These are phyloP conservation scores for Suillus luteus DNA, from an alignment of 768 basidiomycete genomes.

Conservation along the genomic window DNA sequence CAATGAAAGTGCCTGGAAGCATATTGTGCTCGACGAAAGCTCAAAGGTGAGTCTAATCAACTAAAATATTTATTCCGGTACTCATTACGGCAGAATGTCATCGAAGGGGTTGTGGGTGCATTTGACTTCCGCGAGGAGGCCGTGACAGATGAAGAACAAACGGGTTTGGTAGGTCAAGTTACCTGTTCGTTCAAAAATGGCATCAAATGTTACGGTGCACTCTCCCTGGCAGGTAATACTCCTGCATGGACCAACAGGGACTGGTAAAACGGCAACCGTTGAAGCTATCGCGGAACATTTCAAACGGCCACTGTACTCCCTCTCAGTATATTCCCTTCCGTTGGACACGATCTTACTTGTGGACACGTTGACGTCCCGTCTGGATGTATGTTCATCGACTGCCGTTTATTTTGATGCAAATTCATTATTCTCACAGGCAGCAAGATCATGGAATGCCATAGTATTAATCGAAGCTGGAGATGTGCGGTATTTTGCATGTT, in stretches of 20 bases:
- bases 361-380: conserved; percentile 4
- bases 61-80: not conserved
- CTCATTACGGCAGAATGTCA: not conserved
- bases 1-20: conserved; percentile 11
- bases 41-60: conserved; percentile 1
- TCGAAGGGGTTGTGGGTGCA: conserved; percentile 4
- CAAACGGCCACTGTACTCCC: conserved; percentile 2
- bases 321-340: not conserved
- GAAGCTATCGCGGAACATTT: conserved; percentile 6
- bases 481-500: not conserved
- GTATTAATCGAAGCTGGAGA: conserved; percentile 5
- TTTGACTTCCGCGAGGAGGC: conserved; percentile 2
- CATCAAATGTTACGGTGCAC: not conserved
- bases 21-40: conserved; percentile 7
- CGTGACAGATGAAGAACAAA: not conserved
- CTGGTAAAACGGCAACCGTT: conserved; percentile 75
- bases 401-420: not conserved
- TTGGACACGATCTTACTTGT: not conserved
- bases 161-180: conserved; percentile 1
- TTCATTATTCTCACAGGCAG: not conserved
- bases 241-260: conserved; percentile 94
- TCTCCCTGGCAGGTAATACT: conserved; percentile 67
- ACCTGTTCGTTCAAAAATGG: not conserved
- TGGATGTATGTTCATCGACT: not conserved
- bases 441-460: conserved; percentile 1